A percentile compares a stretch with the other conserved stretches of the same genome.
These are phyloP conservation scores for Syzygium syzygioides DNA, from an alignment of 441 rosid species.

Conservation along the genomic window DNA sequence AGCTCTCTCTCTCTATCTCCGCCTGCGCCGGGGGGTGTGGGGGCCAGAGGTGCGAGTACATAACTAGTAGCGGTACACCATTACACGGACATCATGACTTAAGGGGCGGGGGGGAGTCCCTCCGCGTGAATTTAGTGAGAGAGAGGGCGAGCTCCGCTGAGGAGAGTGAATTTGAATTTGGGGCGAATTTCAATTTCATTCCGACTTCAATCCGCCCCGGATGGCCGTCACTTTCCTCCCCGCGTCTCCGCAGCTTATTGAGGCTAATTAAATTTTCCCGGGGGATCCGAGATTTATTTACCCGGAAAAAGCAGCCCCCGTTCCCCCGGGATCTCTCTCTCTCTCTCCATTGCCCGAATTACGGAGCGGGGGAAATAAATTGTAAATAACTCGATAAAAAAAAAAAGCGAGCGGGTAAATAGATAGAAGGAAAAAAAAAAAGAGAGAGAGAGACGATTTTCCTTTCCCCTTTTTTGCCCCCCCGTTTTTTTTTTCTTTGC, in stretches of 20 bases:
- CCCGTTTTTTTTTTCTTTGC: background rate
- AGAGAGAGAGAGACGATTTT: background rate
- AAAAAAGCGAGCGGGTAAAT: too few species aligned
- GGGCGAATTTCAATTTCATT: constrained; percentile 55
- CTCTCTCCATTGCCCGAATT: background rate
- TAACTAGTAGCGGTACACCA: constrained; percentile 23
- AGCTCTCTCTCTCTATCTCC: background rate
- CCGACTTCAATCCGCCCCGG: constrained; percentile 61
- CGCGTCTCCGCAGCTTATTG: constrained; percentile 46
- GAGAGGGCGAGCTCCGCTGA: background rate
- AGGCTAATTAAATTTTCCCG: constrained; percentile 20
- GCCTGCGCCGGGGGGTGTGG: background rate
- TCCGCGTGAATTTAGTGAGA: constrained; percentile 56
- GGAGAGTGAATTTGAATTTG: constrained; percentile 24
- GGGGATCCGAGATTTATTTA: background rate
- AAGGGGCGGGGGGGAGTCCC: background rate
- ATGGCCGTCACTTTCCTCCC: constrained; percentile 12
- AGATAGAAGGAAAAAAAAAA: too few species aligned
- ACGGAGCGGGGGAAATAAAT: background rate
- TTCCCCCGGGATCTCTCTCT: background rate
- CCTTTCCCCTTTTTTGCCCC: background rate
- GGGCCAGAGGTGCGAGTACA: background rate
- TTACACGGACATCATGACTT: constrained; percentile 70
- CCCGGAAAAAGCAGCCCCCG: background rate
- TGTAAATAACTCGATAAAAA: background rate